These are phyloP conservation scores for Breynia disticha DNA, from an alignment of 441 rosid genomes.

Conservation along the genomic window DNA sequence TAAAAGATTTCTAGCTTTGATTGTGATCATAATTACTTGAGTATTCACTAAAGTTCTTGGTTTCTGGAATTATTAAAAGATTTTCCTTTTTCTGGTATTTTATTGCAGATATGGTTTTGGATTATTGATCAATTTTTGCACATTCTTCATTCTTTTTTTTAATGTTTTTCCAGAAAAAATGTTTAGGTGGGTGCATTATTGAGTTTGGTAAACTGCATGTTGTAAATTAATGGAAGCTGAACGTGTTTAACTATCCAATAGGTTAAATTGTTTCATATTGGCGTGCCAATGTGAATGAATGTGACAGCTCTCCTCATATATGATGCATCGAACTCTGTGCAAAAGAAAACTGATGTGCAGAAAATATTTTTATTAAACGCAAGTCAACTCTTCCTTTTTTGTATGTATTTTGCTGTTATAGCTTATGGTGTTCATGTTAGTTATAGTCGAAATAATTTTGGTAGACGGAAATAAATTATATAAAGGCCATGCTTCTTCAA, in stretches of 20 bases:
- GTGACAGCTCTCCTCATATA: not conserved
- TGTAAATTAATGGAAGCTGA: slow-evolving; percentile 13
- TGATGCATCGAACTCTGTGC: too few species aligned
- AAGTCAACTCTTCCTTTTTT: slow-evolving; percentile 18
- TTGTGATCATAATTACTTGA: slow-evolving; percentile 12
- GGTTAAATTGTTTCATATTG: slow-evolving; percentile 7
- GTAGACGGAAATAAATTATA: slow-evolving; percentile 6
- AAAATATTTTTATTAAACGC: slow-evolving; percentile 16
- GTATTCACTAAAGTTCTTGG: slow-evolving; percentile 13
- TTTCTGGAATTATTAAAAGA: slow-evolving; percentile 1
- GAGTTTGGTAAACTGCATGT: slow-evolving; percentile 16
- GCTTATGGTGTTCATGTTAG: slow-evolving; percentile 1
- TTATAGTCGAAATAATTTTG: slow-evolving; percentile 5
- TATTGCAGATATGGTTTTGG: not conserved
- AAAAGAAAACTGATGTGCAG: slow-evolving; percentile 7
- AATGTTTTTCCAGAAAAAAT: slow-evolving; percentile 3
- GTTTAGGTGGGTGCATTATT: slow-evolving; percentile 18
- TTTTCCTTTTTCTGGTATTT: not conserved
- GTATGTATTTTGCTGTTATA: slow-evolving; percentile 8
- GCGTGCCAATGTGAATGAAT: slow-evolving; percentile 4
- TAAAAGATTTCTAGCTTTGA: slow-evolving; percentile 1
- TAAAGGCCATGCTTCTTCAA: not conserved
- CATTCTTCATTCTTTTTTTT: slow-evolving; percentile 4
- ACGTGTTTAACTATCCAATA: slow-evolving; percentile 6
- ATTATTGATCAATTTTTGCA: not conserved